Conservation (phyloP, 805 yeast species). For the Saturnispora dispora region DNA sequence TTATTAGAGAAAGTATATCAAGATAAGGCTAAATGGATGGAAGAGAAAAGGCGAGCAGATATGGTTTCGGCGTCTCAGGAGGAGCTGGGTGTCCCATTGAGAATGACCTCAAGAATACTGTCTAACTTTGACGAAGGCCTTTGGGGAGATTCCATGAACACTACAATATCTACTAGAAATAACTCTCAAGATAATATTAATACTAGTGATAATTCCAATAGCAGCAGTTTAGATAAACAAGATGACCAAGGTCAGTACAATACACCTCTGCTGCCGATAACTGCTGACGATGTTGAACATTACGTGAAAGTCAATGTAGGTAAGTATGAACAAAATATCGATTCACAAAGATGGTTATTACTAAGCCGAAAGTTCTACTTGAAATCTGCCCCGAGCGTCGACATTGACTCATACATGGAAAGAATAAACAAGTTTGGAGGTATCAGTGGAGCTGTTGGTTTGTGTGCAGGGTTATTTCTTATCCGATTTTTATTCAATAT, state of each 20-base stretch:
- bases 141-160: constrained; percentile 1
- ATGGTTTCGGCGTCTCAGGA: constrained; percentile 17
- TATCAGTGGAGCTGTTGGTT: constrained; percentile 25
- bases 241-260: background rate
- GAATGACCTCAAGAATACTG: constrained; percentile 20
- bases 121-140: constrained; percentile 21
- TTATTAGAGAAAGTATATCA: background rate
- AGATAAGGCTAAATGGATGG: background rate
- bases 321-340: constrained; percentile 10
- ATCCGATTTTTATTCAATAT: constrained; percentile 25
- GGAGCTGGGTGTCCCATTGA: constrained; percentile 24
- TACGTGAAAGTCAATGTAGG: constrained; percentile 9
- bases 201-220: background rate
- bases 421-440: constrained; percentile 25
- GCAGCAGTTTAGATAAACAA: background rate
- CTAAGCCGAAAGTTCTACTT: constrained; percentile 23
- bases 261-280: background rate
- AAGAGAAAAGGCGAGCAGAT: constrained; percentile 7
- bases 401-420: constrained; percentile 23
- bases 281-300: constrained; percentile 7
- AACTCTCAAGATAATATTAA: background rate
- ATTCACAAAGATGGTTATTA: constrained; percentile 11
- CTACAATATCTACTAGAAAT: background rate
- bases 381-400: constrained; percentile 24
- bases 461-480: constrained; percentile 26